Evolutionary conservation across 2,329 filamentous ascomycete species (phyloP).

Genomic region (Dactylonectria macrodidyma): DNA sequence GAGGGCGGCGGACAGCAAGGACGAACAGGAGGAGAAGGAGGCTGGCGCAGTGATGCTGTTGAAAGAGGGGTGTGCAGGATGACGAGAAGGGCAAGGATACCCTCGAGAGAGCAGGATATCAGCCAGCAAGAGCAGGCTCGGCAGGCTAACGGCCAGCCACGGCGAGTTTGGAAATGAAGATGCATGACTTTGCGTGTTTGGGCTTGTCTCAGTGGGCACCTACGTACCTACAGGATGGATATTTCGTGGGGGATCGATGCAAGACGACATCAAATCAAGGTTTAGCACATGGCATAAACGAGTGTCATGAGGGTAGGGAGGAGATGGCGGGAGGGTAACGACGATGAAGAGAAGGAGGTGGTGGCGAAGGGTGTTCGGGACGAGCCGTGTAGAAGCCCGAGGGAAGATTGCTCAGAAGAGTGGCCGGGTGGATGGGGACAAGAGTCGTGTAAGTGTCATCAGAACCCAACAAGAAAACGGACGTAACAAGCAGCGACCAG

Average conservation of each 20-base stretch:
- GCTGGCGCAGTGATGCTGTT: constrained; percentile 6
- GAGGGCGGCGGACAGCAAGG: background rate
- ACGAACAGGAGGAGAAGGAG: constrained; percentile 3
- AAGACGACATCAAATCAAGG: constrained; percentile 20
- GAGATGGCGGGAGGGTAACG: background rate
- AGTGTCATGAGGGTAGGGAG: constrained; percentile 5
- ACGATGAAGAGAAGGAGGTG: background rate
- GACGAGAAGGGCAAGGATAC: constrained; percentile 29
- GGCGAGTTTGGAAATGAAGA: constrained; percentile 7
- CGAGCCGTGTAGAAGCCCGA: constrained; percentile 21
- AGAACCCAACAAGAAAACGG: constrained; percentile 7
- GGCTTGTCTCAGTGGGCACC: constrained; percentile 20
- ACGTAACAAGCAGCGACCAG: constrained; percentile 9
- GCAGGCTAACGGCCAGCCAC: constrained; percentile 10
- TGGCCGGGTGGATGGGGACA: background rate
- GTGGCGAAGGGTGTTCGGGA: constrained; percentile 1
- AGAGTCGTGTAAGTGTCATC: background rate
- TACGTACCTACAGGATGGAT: constrained; percentile 23
- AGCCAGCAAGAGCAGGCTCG: constrained; percentile 13
- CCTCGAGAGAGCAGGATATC: constrained; percentile 21
- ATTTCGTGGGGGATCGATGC: constrained; percentile 26
- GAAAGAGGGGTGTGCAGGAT: constrained; percentile 23
- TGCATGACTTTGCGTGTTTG: constrained; percentile 13
- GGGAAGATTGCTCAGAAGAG: background rate
- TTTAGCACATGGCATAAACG: constrained; percentile 10